A percentile compares a stretch with the other conserved stretches of the same genome.
These are phyloP conservation scores for Moniliophthora roreri DNA, from an alignment of 1,284 basidiomycete species.

Conservation along the genomic window DNA sequence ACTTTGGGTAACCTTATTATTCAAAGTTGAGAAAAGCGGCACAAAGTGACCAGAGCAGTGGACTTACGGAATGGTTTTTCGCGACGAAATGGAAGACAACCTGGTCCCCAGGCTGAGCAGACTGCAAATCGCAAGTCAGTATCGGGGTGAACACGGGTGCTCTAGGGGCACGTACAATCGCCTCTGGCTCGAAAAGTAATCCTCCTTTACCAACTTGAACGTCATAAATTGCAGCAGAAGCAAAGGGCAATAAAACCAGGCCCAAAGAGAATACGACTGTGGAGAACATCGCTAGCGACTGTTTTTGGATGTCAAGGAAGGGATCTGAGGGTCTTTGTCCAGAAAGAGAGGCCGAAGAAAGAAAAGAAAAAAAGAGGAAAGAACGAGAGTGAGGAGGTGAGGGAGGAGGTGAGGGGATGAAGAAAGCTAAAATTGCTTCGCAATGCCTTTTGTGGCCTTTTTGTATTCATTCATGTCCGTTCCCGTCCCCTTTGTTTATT, in stretches of 20 bases:
- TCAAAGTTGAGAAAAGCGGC: background rate
- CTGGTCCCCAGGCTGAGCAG: slow-evolving; percentile 34
- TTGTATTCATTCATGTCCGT: background rate
- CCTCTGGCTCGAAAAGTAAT: slow-evolving; percentile 32
- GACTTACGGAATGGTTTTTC: slow-evolving; percentile 13
- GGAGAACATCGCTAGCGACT: slow-evolving; percentile 31
- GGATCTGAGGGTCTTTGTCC: slow-evolving; percentile 4
- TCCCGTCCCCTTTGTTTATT: background rate
- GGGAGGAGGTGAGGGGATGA: background rate
- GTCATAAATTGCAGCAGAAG: slow-evolving; percentile 27
- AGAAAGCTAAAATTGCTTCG: background rate
- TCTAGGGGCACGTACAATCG: slow-evolving; percentile 30
- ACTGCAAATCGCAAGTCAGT: slow-evolving; percentile 21
- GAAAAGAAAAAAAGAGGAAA: slow-evolving; percentile 9
- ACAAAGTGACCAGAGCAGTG: background rate
- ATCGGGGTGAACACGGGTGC: background rate
- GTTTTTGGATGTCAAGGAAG: slow-evolving; percentile 1
- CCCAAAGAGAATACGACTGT: slow-evolving; percentile 22
- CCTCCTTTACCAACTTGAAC: slow-evolving; percentile 32
- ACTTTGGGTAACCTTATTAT: slow-evolving; percentile 28
- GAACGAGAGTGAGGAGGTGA: slow-evolving; percentile 2
- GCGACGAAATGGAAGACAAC: slow-evolving; percentile 37
- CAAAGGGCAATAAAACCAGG: slow-evolving; percentile 24
- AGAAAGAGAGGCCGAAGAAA: background rate
- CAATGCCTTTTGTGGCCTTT: background rate